Conservation (phyloP, 2,329 filamentous ascomycete species). For the Colletotrichum neosansevieriae region DNA sequence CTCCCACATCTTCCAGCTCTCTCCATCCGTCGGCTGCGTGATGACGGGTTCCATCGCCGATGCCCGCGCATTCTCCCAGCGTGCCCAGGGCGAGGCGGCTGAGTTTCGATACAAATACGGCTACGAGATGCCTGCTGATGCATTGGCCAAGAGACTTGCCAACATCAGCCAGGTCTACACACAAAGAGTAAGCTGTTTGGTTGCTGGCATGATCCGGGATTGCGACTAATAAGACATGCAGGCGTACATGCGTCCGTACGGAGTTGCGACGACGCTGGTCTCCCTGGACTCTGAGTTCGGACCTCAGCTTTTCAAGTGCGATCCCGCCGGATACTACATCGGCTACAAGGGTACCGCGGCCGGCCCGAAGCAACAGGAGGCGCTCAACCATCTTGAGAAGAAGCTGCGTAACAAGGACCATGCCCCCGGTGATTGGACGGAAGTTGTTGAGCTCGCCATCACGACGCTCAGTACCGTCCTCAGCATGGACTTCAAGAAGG, state of each 20-base stretch:
- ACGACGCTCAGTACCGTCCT: conserved; percentile 94
- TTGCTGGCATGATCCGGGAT: background rate
- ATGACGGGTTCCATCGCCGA: conserved; percentile 99
- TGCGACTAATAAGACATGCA: conserved; percentile 47
- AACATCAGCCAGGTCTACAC: conserved; percentile 99
- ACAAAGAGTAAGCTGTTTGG: conserved; percentile 76
- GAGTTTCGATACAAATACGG: conserved; percentile 99
- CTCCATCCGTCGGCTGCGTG: conserved; percentile 94
- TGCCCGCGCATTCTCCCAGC: conserved; percentile 90
- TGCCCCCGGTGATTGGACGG: conserved; percentile 93
- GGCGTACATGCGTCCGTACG: conserved; percentile 98
- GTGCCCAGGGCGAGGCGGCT: conserved; percentile 93
- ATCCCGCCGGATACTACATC: conserved; percentile 97
- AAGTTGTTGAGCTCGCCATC: conserved; percentile 97
- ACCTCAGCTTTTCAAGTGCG: conserved; percentile 97
- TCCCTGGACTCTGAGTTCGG: conserved; percentile 93
- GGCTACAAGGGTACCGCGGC: conserved; percentile 99
- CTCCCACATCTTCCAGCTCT: conserved; percentile 97
- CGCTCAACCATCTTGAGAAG: conserved; percentile 98
- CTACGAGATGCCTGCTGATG: conserved; percentile 99
- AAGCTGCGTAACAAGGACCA: conserved; percentile 99
- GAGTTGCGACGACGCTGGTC: conserved; percentile 94
- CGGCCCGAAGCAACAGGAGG: conserved; percentile 98
- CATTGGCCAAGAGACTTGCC: conserved; percentile 93
- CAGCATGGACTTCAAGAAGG: conserved; percentile 99